Percentiles rank a stretch among this genome's conserved stretches.
phyloP scores from a whole-genome alignment of 331 rosid genomes.

The Prunus yedoensis region DNA sequence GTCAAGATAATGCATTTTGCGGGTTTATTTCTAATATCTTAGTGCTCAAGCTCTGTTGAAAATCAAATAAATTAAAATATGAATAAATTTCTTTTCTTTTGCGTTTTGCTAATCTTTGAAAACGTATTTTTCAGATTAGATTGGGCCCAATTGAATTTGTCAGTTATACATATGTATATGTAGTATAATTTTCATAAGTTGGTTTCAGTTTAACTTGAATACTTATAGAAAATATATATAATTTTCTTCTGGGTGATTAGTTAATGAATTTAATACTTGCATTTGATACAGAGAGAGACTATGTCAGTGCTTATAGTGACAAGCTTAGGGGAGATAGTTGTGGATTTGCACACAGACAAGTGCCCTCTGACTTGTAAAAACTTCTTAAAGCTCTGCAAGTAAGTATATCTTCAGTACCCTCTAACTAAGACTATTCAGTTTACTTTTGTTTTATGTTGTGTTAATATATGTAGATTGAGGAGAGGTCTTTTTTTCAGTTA shows the following conservation, averaged over 20 bases:
- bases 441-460: background rate
- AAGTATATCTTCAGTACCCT: conserved; percentile 10
- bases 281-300: conserved; percentile 9
- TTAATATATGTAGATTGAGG: background rate
- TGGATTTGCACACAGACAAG: conserved; percentile 67
- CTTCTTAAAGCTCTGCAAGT: conserved; percentile 95
- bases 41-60: background rate
- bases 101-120: background rate
- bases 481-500: background rate
- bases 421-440: background rate
- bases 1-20: background rate
- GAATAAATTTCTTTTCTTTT: background rate
- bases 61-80: background rate
- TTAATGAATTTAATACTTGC: background rate
- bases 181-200: background rate
- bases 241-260: background rate
- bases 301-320: conserved; percentile 94
- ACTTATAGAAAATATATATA: background rate
- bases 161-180: background rate
- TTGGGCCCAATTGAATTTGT: background rate
- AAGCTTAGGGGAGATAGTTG: conserved; percentile 80
- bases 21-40: background rate
- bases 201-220: background rate
- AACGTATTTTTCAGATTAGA: background rate
- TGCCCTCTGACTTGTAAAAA: conserved; percentile 89